These are phyloP conservation scores for Hypsizygus ulmarius DNA, from an alignment of 1,284 basidiomycete species.

Conservation along the genomic window DNA sequence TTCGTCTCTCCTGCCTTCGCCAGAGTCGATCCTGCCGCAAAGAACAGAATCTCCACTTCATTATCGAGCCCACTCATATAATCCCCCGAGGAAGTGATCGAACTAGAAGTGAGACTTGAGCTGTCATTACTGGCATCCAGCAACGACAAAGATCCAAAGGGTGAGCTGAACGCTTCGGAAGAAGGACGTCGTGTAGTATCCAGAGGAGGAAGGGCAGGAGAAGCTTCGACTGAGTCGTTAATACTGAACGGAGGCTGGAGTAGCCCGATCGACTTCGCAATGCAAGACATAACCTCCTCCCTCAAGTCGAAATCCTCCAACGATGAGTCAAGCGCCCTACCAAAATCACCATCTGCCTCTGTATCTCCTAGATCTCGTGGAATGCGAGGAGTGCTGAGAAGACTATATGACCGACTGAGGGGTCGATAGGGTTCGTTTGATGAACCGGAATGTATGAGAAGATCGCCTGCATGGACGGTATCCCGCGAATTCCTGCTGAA, in stretches of 20 bases:
- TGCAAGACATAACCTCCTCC: constrained; percentile 95
- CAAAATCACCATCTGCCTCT: constrained; percentile 24
- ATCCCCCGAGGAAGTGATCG: constrained; percentile 52
- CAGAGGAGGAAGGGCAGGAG: constrained; percentile 58
- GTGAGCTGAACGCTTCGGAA: constrained; percentile 61
- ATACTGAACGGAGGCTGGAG: constrained; percentile 79
- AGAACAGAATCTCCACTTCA: constrained; percentile 94
- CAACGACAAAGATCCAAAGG: constrained; percentile 83
- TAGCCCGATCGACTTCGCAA: constrained; percentile 95
- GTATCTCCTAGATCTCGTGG: constrained; percentile 31
- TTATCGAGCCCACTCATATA: constrained; percentile 84
- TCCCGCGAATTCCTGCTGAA: constrained; percentile 39
- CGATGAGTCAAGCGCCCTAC: constrained; percentile 22
- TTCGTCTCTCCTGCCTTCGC: constrained; percentile 90
- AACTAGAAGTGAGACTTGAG: constrained; percentile 63
- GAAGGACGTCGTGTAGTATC: constrained; percentile 40
- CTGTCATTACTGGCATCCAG: constrained; percentile 72
- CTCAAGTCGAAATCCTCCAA: constrained; percentile 76
- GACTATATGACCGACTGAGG: constrained; percentile 46
- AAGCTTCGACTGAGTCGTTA: constrained; percentile 61
- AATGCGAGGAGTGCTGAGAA: constrained; percentile 50
- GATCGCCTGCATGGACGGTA: constrained; percentile 68
- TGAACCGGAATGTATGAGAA: constrained; percentile 51
- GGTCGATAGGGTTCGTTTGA: constrained; percentile 46
- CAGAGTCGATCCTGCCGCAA: constrained; percentile 81